Percentiles rank a stretch among this genome's conserved stretches.
Conservation (phyloP, 2,329 filamentous ascomycete species). For the Sphaceloma murrayae region DNA sequence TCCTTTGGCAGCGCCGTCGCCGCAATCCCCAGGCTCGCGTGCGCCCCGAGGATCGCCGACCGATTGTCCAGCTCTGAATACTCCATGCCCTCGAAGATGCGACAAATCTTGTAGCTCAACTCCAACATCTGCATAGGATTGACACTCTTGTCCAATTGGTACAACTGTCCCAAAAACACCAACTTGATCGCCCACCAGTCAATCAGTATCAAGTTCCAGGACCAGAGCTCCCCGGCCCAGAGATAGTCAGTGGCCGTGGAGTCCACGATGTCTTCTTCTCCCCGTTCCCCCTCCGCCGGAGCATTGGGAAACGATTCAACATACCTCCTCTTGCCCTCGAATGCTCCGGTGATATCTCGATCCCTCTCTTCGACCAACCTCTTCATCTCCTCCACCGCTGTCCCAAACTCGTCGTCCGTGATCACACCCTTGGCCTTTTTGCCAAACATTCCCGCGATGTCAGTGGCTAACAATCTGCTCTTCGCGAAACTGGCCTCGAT, state of each 20-base stretch:
- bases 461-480: constrained; percentile 63
- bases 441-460: constrained; percentile 70
- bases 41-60: constrained; percentile 61
- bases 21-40: constrained; percentile 66
- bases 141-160: constrained; percentile 40
- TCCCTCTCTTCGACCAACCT: constrained; percentile 35
- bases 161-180: constrained; percentile 69
- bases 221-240: constrained; percentile 60
- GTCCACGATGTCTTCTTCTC: constrained; percentile 60
- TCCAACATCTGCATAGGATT: constrained; percentile 45
- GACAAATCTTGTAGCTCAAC: constrained; percentile 61
- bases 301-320: constrained; percentile 54
- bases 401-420: constrained; percentile 52
- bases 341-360: constrained; percentile 48
- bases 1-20: constrained; percentile 73
- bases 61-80: constrained; percentile 60
- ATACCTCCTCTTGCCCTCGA: constrained; percentile 53
- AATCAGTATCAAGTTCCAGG: constrained; percentile 62
- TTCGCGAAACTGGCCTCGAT: constrained; percentile 53
- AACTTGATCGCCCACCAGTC: constrained; percentile 71
- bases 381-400: constrained; percentile 42
- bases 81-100: constrained; percentile 70
- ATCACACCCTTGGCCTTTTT: constrained; percentile 56
- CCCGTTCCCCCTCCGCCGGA: constrained; percentile 33
- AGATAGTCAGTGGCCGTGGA: constrained; percentile 62